Percentiles rank a stretch among this genome's conserved stretches.
phyloP scores from a whole-genome alignment of 768 basidiomycete species.

The Boletus huronensis region DNA sequence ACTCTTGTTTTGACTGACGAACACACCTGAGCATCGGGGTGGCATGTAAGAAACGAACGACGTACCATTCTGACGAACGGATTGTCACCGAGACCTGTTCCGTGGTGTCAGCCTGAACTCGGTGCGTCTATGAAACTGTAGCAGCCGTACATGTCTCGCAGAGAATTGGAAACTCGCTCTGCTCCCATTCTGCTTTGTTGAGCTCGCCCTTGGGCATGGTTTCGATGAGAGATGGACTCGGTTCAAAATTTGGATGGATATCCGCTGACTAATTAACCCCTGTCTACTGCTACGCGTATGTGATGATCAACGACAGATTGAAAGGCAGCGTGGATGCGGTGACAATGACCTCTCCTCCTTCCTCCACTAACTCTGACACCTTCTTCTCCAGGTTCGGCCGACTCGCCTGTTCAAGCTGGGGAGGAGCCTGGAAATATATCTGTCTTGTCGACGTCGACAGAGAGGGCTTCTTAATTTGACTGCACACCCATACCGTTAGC shows the following conservation, averaged over 20 bases:
- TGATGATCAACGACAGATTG: slow-evolving; percentile 66
- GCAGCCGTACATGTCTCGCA: slow-evolving; percentile 80
- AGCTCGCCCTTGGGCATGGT: slow-evolving; percentile 84
- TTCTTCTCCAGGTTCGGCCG: slow-evolving; percentile 88
- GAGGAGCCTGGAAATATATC: slow-evolving; percentile 92
- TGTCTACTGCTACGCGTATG: slow-evolving; percentile 39
- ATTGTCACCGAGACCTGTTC: slow-evolving; percentile 76
- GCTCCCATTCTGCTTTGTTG: slow-evolving; percentile 93
- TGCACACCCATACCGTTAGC: slow-evolving; percentile 32
- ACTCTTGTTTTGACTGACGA: slow-evolving; percentile 98
- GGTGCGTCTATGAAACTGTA: background rate
- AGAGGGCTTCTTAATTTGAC: slow-evolving; percentile 97
- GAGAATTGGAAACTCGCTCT: slow-evolving; percentile 89
- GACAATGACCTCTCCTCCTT: slow-evolving; percentile 79
- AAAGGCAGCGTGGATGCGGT: slow-evolving; percentile 91
- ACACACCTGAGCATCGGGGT: background rate
- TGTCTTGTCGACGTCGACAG: slow-evolving; percentile 71
- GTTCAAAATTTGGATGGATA: slow-evolving; percentile 5
- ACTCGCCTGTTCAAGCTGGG: slow-evolving; percentile 84
- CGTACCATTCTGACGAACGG: slow-evolving; percentile 94
- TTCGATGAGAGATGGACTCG: background rate
- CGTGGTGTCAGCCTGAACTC: slow-evolving; percentile 4
- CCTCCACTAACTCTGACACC: slow-evolving; percentile 73
- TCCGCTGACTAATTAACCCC: slow-evolving; percentile 29
- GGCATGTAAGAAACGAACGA: background rate